A percentile compares a stretch with the other conserved stretches of the same genome.
Conservation (phyloP, 345 rosid species). For the Pistacia atlantica region DNA sequence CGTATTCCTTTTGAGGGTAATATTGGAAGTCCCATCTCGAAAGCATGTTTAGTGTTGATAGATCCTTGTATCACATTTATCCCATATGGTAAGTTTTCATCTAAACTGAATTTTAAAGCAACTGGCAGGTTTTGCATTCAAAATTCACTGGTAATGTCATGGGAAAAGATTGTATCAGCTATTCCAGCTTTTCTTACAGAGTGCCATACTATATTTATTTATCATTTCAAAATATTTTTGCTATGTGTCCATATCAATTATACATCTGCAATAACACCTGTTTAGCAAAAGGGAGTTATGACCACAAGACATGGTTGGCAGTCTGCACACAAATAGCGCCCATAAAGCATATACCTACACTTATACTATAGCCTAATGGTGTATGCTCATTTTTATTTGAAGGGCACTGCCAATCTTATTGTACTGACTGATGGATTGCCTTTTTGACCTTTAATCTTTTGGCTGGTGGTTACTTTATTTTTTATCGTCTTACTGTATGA, state of each 20-base stretch:
- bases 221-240: too few species aligned
- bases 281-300: neutral
- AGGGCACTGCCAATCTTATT: neutral
- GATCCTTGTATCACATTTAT: neutral
- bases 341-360: too few species aligned
- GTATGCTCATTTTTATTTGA: neutral
- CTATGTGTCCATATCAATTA: too few species aligned
- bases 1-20: neutral
- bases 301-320: neutral
- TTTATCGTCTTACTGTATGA: neutral
- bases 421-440: neutral
- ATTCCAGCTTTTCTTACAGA: too few species aligned
- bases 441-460: slow-evolving; percentile 5
- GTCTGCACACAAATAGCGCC: neutral
- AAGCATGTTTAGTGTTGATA: neutral
- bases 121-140: too few species aligned
- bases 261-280: too few species aligned
- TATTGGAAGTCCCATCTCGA: neutral
- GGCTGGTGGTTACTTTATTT: neutral
- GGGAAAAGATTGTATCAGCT: too few species aligned
- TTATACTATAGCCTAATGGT: neutral
- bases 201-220: too few species aligned
- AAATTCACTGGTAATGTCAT: too few species aligned
- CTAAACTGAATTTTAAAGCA: too few species aligned
- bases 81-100: too few species aligned